phyloP scores from a whole-genome alignment of 1,284 basidiomycete genomes.

The Trametes sp. region DNA sequence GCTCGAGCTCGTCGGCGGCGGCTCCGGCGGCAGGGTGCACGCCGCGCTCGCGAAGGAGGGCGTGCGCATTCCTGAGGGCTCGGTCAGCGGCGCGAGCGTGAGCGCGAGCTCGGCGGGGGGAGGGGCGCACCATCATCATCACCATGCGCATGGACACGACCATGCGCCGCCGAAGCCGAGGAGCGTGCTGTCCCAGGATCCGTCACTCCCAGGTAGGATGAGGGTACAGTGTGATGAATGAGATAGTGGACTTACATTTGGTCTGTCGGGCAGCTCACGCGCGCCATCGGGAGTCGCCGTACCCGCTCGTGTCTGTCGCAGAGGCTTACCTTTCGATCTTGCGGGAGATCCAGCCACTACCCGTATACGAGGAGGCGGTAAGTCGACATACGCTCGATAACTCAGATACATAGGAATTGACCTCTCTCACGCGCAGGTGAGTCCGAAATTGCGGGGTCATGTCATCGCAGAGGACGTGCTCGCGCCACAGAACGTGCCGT shows the following conservation, averaged over 20 bases:
- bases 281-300: conserved; percentile 79
- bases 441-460: conserved; percentile 62
- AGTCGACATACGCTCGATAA: conserved; percentile 26
- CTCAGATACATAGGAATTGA: no score
- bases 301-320: conserved; percentile 72
- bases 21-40: conserved; percentile 70
- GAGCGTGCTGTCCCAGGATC: conserved; percentile 71
- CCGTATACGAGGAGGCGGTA: conserved; percentile 41
- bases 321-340: conserved; percentile 69
- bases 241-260: no score
- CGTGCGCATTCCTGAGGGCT: conserved; percentile 40
- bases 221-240: conserved; percentile 15
- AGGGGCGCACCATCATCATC: conserved; percentile 13
- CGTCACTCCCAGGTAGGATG: conserved; percentile 64
- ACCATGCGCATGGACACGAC: conserved; percentile 45
- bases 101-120: not conserved
- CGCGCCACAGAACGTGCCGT: conserved; percentile 69
- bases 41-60: conserved; percentile 33
- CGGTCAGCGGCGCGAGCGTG: conserved; percentile 23
- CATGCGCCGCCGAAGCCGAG: conserved; percentile 58
- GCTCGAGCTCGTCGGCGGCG: conserved; percentile 77
- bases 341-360: conserved; percentile 54
- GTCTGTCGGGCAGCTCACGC: conserved; percentile 56
- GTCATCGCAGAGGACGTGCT: conserved; percentile 80
- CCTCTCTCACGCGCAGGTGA: conserved; percentile 57